These are phyloP conservation scores for Auricularia sp. DNA, from an alignment of 768 basidiomycete species.

Conservation along the genomic window DNA sequence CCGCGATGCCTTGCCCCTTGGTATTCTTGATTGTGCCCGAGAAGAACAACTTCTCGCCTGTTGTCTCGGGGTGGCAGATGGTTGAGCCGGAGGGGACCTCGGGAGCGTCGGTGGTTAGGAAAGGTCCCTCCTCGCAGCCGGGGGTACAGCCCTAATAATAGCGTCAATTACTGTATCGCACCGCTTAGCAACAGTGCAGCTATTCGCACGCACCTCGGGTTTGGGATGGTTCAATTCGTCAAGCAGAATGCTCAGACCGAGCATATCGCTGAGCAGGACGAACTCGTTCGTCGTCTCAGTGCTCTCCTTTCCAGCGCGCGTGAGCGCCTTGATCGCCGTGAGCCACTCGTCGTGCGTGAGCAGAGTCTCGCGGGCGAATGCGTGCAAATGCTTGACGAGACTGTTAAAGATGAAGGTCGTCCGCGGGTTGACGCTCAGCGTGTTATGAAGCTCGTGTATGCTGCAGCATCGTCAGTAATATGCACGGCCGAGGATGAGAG, in stretches of 20 bases:
- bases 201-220: slow-evolving; percentile 14
- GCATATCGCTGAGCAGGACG: slow-evolving; percentile 29
- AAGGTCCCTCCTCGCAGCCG: slow-evolving; percentile 27
- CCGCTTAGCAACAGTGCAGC: too few species aligned
- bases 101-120: slow-evolving; percentile 23
- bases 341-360: slow-evolving; percentile 31
- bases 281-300: slow-evolving; percentile 29
- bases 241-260: slow-evolving; percentile 28
- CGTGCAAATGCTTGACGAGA: slow-evolving; percentile 26
- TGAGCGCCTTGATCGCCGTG: slow-evolving; percentile 26
- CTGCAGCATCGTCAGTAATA: not conserved
- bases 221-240: slow-evolving; percentile 28
- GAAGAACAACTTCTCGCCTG: slow-evolving; percentile 27
- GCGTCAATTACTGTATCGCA: not conserved
- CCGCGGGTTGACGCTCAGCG: slow-evolving; percentile 19
- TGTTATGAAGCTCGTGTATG: slow-evolving; percentile 20
- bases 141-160: slow-evolving; percentile 19
- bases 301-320: slow-evolving; percentile 29
- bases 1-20: slow-evolving; percentile 22
- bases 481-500: not conserved
- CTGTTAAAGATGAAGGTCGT: slow-evolving; percentile 21
- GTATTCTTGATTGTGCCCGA: slow-evolving; percentile 25
- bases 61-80: slow-evolving; percentile 15
- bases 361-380: slow-evolving; percentile 27
- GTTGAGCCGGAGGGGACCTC: slow-evolving; percentile 20